A percentile compares a stretch with the other conserved stretches of the same genome.
Conservation (phyloP, 225 moss, liverwort and hornwort species). For the Rhytidiadelphus loreus region DNA sequence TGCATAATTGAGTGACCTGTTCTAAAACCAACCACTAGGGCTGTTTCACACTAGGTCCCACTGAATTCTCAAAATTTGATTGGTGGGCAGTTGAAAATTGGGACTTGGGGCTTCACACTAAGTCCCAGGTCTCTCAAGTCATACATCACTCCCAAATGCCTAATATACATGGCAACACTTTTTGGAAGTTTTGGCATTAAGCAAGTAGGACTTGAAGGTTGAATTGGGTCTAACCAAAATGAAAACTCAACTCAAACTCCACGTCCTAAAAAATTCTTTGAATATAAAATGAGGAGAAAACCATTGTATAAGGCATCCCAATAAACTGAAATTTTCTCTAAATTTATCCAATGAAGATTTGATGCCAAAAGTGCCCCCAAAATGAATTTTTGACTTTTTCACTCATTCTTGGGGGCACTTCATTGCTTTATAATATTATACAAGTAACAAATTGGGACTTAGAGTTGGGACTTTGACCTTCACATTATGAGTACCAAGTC, state of each 20-base stretch:
- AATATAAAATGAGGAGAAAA: neutral
- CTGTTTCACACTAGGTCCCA: neutral
- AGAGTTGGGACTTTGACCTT: too few species aligned
- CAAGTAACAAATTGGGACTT: neutral
- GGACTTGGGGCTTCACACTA: neutral
- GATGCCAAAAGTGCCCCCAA: rapidly evolving
- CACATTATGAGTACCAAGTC: neutral
- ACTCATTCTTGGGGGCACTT: rapidly evolving
- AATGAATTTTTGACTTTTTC: neutral
- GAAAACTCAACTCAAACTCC: rapidly evolving
- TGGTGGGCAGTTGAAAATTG: neutral
- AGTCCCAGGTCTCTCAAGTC: neutral
- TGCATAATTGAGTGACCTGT: neutral
- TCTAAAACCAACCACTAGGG: neutral
- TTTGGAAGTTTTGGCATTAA: neutral
- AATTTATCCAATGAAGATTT: too few species aligned
- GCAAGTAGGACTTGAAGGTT: neutral
- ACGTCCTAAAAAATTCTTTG: neutral
- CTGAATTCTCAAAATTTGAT: neutral
- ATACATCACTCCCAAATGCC: neutral
- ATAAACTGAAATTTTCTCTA: rapidly evolving
- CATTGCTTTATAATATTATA: neutral
- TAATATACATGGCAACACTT: neutral
- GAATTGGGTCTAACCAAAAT: neutral
- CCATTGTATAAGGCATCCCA: too few species aligned